Evolutionary conservation across 345 rosid species (phyloP), one percentile per base, ranked within the genome.

Genomic region (Firmiana major): DNA sequence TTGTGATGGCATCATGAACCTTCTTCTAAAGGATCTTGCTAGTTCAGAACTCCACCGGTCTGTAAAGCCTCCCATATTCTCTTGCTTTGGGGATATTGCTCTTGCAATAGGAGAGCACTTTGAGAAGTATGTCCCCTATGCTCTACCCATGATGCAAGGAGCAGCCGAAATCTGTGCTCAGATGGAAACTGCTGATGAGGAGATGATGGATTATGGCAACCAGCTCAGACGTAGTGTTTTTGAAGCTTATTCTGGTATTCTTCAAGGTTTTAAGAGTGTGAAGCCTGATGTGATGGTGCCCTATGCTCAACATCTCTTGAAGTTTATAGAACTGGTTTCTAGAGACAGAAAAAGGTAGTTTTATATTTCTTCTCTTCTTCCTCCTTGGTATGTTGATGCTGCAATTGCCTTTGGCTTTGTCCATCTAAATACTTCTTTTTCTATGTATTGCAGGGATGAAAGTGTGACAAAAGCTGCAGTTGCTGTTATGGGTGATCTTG

Each of bases 401-500:
- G 58, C n/a, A 40, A 13, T 5, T 59, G 65, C 49, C 46, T 12
- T 45, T 8, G 11, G 15, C 1, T 66, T 46, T 79, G 62, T 49
- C 9, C 24, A 26, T 71, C 63, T 53, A 34, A 53, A 31, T 31
- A 45, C 68, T 42, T 59, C 8, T 36, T 0, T 40, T 69, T 24
- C 17, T 5, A 42, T 72, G 49, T 59, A 43, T 72, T 60, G 40
- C 83, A 94, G 97, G 88, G 97, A 94, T 67, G 98, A 92, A 82
- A 79, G 86, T 60, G 93, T 94, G 63, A 92, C 93, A 6, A 94
- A 88, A 81, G 97, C 97, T 9, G 97, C 97, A 15, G 90, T 94
- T 40, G 98, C 94, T 0, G 97, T 94, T 70, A 88, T 93, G 92
- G 98, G 98, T 24, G 97, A 94, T 86, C 91, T 94, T n/a, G 98